Base-by-base conservation (phyloP, 2,329 filamentous ascomycete species). In the Aspergillus novoparasiticus region DNA sequence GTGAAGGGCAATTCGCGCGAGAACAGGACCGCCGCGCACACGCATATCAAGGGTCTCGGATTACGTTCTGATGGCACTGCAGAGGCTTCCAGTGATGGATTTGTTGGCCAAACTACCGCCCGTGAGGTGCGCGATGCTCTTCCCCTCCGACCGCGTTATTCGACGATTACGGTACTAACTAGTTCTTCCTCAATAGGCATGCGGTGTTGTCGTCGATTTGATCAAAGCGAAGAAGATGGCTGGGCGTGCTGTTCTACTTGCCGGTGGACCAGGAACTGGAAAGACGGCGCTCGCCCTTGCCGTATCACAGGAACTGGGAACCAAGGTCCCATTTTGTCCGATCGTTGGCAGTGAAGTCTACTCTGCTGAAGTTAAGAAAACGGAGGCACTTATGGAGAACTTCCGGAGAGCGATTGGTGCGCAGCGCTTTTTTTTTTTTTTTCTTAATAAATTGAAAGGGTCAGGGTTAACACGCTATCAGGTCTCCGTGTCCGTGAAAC, bases 281-380 rank as follows among this genome's bases (percentile, higher is more conserved):
- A 99, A 99, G 85, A 99, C 95, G 32, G 95, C 95, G 32, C 88
- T 99, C 68, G 95, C 95, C 56, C 87, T 98, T 65, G 95, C 95
- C 56, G 92, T 99, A 71, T 96, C 93, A 79, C 95, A 98, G 81
- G 95, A 99, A 79, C 85, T 99, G 69, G 95, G 95, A 71, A 97
- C 94, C 57, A 98, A 97, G 83, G 96, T 99, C 62, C 95, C 95
- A 8, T 99, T 99, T 78, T 97, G 95, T 79, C 94, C 94, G 45
- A 98, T 99, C 76, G 95, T 97, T 59, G 95, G 94, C 72, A 97
- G 94, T 83, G 95, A 99, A 81, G 91, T 99, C 73, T 99, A 97
- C 83, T 97, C 93, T 71, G 90, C 94, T 53, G 95, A 99, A 81
- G 94, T 99, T 68, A 99, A 99, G 88, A 99, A 99, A 88, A 99